Conservation (phyloP, 2,329 filamentous ascomycete species). For the Paraphoma sp. region DNA sequence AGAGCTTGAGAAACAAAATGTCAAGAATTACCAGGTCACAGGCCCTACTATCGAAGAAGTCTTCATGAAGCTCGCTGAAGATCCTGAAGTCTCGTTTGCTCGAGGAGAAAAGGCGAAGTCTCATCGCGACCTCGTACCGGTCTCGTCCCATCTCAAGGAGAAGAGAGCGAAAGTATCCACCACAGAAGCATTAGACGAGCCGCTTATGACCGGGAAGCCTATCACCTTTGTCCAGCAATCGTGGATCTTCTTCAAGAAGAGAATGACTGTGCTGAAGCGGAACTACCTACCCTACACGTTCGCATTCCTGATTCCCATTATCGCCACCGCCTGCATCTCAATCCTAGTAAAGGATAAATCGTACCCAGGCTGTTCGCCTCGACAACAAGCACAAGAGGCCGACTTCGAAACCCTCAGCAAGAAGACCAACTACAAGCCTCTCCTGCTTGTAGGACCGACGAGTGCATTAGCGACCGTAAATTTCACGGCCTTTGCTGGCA, state of each 20-base stretch:
- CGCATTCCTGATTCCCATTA: slow-evolving; percentile 76
- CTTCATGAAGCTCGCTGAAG: slow-evolving; percentile 81
- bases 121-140: slow-evolving; percentile 1
- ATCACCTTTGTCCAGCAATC: slow-evolving; percentile 73
- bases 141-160: slow-evolving; percentile 27
- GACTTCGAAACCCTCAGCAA: slow-evolving; percentile 11
- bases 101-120: neutral
- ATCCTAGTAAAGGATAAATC: slow-evolving; percentile 69
- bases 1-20: slow-evolving; percentile 67
- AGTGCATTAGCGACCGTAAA: slow-evolving; percentile 23
- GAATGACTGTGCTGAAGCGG: slow-evolving; percentile 73
- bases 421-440: slow-evolving; percentile 12
- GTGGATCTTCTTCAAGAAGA: slow-evolving; percentile 76
- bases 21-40: slow-evolving; percentile 80
- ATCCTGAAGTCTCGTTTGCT: slow-evolving; percentile 44
- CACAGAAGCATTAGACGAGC: slow-evolving; percentile 8
- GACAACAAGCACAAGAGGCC: slow-evolving; percentile 24
- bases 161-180: slow-evolving; percentile 7
- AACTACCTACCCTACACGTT: slow-evolving; percentile 77
- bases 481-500: slow-evolving; percentile 11
- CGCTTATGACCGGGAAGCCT: slow-evolving; percentile 68
- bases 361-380: slow-evolving; percentile 53
- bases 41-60: slow-evolving; percentile 91
- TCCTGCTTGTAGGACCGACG: slow-evolving; percentile 40
- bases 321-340: slow-evolving; percentile 76